Conservation (phyloP, 139 green algal genomes). For the Chlamydomonas sphaeroides region DNA sequence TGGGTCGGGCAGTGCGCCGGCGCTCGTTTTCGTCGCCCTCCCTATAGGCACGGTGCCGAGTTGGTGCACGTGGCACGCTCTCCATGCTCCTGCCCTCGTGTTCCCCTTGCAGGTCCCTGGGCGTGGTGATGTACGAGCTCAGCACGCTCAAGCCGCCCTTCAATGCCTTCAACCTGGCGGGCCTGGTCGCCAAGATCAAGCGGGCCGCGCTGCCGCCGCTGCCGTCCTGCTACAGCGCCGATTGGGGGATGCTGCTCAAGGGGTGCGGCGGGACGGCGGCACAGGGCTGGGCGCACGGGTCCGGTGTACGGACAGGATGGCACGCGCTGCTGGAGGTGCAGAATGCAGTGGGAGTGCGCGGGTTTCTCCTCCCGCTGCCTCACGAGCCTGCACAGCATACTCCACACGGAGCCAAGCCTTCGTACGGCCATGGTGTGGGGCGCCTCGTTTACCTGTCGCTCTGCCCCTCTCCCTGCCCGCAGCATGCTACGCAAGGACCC, state of each 20-base stretch:
- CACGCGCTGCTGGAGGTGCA: too few relatives aligned
- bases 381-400: too few relatives aligned
- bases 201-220: slow-evolving; percentile 30
- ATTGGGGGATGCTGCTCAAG: slow-evolving; percentile 37
- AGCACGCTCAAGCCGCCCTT: slow-evolving; percentile 65
- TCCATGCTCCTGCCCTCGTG: neutral
- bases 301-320: too few relatives aligned
- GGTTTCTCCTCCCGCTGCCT: too few relatives aligned
- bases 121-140: slow-evolving; percentile 74
- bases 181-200: slow-evolving; percentile 51
- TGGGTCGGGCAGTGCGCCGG: too few relatives aligned
- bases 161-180: slow-evolving; percentile 72
- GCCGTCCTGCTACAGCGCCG: slow-evolving; percentile 15
- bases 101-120: slow-evolving; percentile 58
- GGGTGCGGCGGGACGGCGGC: too few relatives aligned
- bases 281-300: too few relatives aligned
- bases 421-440: neutral
- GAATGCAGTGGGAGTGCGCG: too few relatives aligned
- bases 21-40: neutral
- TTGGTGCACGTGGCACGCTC: too few relatives aligned
- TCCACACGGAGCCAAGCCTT: neutral
- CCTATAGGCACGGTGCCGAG: too few relatives aligned
- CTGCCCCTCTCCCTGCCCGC: neutral
- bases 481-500: slow-evolving; percentile 70
- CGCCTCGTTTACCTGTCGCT: neutral